Evolutionary conservation across 176 grass and related monocot genomes (phyloP), one percentile per base, ranked within the genome.

Genomic region (Zea luxurians): DNA sequence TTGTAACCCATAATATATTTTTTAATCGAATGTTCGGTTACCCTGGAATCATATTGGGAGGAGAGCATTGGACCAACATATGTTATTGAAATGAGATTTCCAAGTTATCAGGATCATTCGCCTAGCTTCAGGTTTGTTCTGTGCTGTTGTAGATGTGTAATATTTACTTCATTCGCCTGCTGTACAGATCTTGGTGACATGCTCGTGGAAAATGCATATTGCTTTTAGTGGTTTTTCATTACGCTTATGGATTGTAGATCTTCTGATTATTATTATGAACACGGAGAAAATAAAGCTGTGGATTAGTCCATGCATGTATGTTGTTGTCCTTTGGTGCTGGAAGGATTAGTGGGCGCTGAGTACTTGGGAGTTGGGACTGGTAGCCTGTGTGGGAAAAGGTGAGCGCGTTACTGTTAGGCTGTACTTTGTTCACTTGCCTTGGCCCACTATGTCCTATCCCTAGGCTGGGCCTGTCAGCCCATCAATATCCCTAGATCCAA

Each of bases 401-500:
- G 35, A 37, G 10, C 10, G 3, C 13, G 27, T 38, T 6, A 20
- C 18, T 66, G 57, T 1, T 4, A 54, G 67, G 21, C 13, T 62
- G 48, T 40, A 48, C 12, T 27, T 27, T 18, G 67, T 15, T 7
- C 50, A 53, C 15, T 55, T 77, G 40, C 27, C 1, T 17, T 18
- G 63, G 55, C 46, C 71, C n/a, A 4, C 12, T 62, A 48, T 48
- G 48, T 11, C 36, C 18, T 61, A 43, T 12, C 57, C 34, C 20
- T 76, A 61, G 54, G 61, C 52, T 70, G 64, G 64, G 86, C 70
- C 20, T 10, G 8, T 7, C 41, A 48, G 76, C 55, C 48, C 47
- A 58, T 44, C 11, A 47, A 9, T 16, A 17, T 1, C 43, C 13
- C 61, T 12, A 65, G 49, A 27, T 27, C 27, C 27, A 27, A 27